phyloP scores from a whole-genome alignment of 768 basidiomycete genomes.

The Udeniomyces megalosporus region DNA sequence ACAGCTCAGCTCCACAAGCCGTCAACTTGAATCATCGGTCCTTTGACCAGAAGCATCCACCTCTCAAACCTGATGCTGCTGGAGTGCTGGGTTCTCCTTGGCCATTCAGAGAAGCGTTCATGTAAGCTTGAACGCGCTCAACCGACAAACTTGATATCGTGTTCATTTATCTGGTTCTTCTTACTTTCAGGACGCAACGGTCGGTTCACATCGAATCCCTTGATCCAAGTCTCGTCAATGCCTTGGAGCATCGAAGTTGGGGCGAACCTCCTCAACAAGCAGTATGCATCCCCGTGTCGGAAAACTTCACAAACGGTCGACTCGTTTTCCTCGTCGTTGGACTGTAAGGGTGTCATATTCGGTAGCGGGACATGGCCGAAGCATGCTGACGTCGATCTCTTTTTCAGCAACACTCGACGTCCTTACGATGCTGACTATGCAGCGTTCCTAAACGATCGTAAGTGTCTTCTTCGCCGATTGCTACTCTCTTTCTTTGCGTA shows the following conservation, averaged over 20 bases:
- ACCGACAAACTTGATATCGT: too few species aligned
- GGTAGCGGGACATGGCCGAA: too few species aligned
- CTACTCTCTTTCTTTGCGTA: too few species aligned
- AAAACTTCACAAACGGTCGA: slow-evolving; percentile 1
- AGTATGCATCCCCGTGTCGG: slow-evolving; percentile 1
- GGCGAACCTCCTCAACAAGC: background rate
- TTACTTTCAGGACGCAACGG: background rate
- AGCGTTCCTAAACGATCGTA: background rate
- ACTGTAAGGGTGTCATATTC: too few species aligned
- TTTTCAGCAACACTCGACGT: background rate
- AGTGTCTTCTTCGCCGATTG: too few species aligned
- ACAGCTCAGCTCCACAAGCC: background rate
- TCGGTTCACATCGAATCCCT: background rate
- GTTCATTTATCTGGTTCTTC: too few species aligned
- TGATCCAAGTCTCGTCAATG: slow-evolving; percentile 4
- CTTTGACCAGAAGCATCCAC: background rate
- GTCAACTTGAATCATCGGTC: slow-evolving; percentile 1
- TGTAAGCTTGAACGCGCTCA: background rate
- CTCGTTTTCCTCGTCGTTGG: slow-evolving; percentile 2
- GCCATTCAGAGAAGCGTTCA: slow-evolving; percentile 14
- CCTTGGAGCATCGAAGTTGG: slow-evolving; percentile 6
- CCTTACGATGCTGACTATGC: background rate
- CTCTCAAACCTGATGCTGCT: background rate
- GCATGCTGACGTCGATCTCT: background rate
- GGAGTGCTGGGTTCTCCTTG: background rate